A percentile compares a stretch with the other conserved stretches of the same genome.
phyloP scores from a whole-genome alignment of 2,329 filamentous ascomycete species.

The Cercospora sp. region DNA sequence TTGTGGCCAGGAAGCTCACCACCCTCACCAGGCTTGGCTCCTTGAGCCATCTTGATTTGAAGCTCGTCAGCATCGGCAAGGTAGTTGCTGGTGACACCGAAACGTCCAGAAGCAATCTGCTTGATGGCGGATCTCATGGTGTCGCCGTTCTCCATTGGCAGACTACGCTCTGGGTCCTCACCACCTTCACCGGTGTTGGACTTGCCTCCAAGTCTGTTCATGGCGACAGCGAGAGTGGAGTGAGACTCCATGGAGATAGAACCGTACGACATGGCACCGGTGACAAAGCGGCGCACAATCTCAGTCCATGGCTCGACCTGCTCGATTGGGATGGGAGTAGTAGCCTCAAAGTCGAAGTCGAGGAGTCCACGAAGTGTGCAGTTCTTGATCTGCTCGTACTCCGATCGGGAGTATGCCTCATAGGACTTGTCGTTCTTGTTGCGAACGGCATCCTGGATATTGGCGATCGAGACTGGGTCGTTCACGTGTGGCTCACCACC shows the following conservation, averaged over 20 bases:
- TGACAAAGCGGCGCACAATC: conserved; percentile 93
- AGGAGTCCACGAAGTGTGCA: conserved; percentile 92
- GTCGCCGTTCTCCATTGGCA: conserved; percentile 84
- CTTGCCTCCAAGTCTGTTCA: conserved; percentile 95
- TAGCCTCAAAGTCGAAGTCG: conserved; percentile 92
- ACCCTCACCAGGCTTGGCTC: conserved; percentile 95
- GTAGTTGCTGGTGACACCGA: conserved; percentile 93
- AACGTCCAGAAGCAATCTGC: conserved; percentile 92
- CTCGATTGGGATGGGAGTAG: conserved; percentile 82
- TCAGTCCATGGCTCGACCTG: conserved; percentile 98
- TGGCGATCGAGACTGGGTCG: conserved; percentile 90
- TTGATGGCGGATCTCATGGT: conserved; percentile 98
- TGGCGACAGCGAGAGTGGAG: conserved; percentile 90
- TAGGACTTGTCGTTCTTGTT: conserved; percentile 99
- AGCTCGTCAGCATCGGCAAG: conserved; percentile 93
- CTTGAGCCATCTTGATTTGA: conserved; percentile 99
- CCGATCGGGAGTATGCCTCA: conserved; percentile 88
- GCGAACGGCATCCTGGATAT: conserved; percentile 93
- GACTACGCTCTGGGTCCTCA: conserved; percentile 87
- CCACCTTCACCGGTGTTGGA: conserved; percentile 98
- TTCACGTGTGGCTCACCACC: conserved; percentile 95
- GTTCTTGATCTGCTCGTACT: conserved; percentile 95
- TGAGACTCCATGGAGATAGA: conserved; percentile 99
- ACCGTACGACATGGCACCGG: conserved; percentile 97
- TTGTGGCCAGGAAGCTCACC: conserved; percentile 97